Evolutionary conservation across 345 rosid species (phyloP).

Genomic region (Bruguiera sexangula): DNA sequence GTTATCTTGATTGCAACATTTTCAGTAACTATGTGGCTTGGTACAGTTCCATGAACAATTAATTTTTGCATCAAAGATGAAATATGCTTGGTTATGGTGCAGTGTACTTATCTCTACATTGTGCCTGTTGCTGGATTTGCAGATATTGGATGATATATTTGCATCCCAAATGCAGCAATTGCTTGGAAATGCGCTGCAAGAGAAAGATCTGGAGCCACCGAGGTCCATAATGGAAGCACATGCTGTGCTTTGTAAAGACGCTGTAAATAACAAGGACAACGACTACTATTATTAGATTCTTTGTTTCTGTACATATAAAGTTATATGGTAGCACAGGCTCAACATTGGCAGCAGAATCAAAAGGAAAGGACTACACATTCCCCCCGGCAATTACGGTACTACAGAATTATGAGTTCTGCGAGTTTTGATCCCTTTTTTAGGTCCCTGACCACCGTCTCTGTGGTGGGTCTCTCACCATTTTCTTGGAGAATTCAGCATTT

Average conservation of each 20-base stretch:
- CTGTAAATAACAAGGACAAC: constrained; percentile 15
- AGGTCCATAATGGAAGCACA: constrained; percentile 27
- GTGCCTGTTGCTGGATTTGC: constrained; percentile 2
- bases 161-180: constrained; percentile 28
- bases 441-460: constrained; percentile 2
- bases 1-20: no score
- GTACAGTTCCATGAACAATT: no score
- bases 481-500: background rate
- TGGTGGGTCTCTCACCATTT: background rate
- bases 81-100: no score
- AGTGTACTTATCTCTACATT: background rate
- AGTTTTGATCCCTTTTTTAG: constrained; percentile 12
- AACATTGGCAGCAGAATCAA: background rate
- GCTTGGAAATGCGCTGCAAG: constrained; percentile 25
- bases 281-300: constrained; percentile 9
- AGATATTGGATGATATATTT: constrained; percentile 29
- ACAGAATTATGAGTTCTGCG: background rate
- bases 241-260: constrained; percentile 22
- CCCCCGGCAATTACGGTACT: background rate
- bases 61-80: no score
- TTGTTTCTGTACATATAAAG: constrained; percentile 2
- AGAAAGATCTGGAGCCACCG: constrained; percentile 28
- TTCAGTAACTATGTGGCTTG: no score
- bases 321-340: background rate
- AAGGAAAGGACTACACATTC: background rate